phyloP scores from a whole-genome alignment of 2,329 filamentous ascomycete genomes.

The Pyricularia grisea region DNA sequence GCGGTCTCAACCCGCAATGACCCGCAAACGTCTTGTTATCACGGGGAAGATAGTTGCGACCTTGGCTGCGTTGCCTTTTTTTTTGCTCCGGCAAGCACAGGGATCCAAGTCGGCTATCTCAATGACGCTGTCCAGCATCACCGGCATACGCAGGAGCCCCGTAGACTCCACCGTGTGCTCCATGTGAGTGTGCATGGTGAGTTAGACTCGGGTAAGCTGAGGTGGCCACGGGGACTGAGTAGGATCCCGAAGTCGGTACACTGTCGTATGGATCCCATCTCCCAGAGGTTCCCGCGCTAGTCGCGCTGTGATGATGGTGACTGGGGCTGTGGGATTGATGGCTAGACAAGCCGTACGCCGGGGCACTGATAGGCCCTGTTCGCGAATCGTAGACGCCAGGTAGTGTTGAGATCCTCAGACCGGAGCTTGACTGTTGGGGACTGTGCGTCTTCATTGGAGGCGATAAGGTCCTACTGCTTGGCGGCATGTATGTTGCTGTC shows the following conservation, averaged over 20 bases:
- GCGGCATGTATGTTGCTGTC: slow-evolving; percentile 14
- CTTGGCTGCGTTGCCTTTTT: not conserved
- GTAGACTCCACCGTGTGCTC: not conserved
- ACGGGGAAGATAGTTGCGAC: not conserved
- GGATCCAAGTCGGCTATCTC: not conserved
- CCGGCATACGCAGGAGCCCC: not conserved
- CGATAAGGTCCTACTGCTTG: slow-evolving; percentile 33
- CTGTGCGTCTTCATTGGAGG: slow-evolving; percentile 27
- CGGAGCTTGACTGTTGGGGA: slow-evolving; percentile 18
- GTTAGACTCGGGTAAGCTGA: no score
- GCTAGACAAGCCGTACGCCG: not conserved
- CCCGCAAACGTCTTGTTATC: not conserved
- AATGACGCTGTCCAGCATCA: not conserved
- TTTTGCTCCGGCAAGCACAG: not conserved
- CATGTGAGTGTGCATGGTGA: slow-evolving; percentile 1
- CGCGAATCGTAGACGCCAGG: slow-evolving; percentile 26
- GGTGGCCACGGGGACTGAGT: not conserved
- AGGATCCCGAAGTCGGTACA: not conserved
- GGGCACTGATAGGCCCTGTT: not conserved
- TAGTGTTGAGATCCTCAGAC: slow-evolving; percentile 24
- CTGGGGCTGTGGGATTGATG: slow-evolving; percentile 12
- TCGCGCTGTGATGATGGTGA: slow-evolving; percentile 6
- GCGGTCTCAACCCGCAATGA: not conserved
- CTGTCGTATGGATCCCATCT: not conserved
- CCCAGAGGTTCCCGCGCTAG: not conserved